Conservation (phyloP, 2,329 filamentous ascomycete genomes). For the Trichoderma atrobrunneum region DNA sequence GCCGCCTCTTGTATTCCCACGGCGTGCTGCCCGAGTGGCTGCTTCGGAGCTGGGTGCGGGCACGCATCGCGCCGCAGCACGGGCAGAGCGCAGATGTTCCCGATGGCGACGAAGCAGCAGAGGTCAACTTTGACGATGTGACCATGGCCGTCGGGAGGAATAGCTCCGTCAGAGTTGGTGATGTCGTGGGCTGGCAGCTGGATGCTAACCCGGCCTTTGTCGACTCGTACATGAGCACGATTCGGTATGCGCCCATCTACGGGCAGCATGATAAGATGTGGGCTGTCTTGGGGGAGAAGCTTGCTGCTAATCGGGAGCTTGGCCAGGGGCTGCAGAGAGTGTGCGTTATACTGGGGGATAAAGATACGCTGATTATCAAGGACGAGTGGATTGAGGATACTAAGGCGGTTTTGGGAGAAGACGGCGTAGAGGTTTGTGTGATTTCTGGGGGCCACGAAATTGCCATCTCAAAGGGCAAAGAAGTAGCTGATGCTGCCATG, state of each 20-base stretch:
- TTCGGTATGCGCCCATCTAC: constrained; percentile 68
- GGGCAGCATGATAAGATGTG: constrained; percentile 57
- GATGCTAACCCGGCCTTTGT: constrained; percentile 65
- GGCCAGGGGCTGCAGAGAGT: constrained; percentile 45
- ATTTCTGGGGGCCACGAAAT: constrained; percentile 68
- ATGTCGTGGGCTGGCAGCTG: constrained; percentile 69
- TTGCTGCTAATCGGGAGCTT: constrained; percentile 37
- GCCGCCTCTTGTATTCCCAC: constrained; percentile 60
- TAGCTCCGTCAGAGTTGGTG: constrained; percentile 48
- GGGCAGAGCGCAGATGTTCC: constrained; percentile 36
- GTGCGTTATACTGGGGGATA: constrained; percentile 62
- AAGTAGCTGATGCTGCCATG: constrained; percentile 49
- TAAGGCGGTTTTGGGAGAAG: constrained; percentile 52
- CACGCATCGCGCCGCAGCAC: constrained; percentile 45
- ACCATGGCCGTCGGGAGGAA: constrained; percentile 51
- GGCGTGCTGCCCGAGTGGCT: constrained; percentile 59
- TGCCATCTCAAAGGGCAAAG: constrained; percentile 58
- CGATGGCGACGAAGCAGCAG: constrained; percentile 37
- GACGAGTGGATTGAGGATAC: constrained; percentile 64
- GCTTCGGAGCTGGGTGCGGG: constrained; percentile 51
- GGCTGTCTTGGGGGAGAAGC: constrained; percentile 51
- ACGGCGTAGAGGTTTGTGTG: constrained; percentile 53
- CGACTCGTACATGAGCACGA: constrained; percentile 66
- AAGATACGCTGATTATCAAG: constrained; percentile 65
- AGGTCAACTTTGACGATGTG: constrained; percentile 47